Conservation (phyloP, 2,329 filamentous ascomycete genomes). For the Fusarium sp. region DNA sequence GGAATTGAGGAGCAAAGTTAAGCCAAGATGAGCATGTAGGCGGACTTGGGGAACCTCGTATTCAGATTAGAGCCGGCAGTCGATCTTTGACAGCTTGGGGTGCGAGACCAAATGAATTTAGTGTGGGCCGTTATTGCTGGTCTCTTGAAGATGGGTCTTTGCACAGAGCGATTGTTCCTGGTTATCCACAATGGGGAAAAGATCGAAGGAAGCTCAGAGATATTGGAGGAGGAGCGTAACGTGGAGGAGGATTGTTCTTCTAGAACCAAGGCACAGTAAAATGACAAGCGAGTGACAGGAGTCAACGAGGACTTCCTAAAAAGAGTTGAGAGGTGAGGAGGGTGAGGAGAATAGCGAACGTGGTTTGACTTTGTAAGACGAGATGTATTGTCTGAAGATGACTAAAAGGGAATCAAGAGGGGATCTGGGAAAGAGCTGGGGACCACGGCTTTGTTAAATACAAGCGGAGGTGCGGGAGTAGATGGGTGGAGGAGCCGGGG, state of each 20-base stretch:
- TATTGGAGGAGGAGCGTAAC: slow-evolving; percentile 55
- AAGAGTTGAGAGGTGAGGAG: slow-evolving; percentile 53
- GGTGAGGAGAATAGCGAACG: slow-evolving; percentile 62
- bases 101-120: slow-evolving; percentile 26
- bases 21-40: slow-evolving; percentile 24
- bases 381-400: slow-evolving; percentile 46
- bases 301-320: slow-evolving; percentile 79
- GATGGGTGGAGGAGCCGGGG: slow-evolving; percentile 34
- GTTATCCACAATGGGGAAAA: slow-evolving; percentile 35
- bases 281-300: slow-evolving; percentile 83
- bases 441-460: slow-evolving; percentile 51
- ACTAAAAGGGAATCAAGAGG: slow-evolving; percentile 48
- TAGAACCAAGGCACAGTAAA: slow-evolving; percentile 58
- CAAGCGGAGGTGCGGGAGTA: slow-evolving; percentile 44
- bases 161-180: slow-evolving; percentile 38
- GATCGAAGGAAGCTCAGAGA: slow-evolving; percentile 37
- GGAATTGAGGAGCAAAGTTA: slow-evolving; percentile 32
- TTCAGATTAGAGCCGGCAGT: slow-evolving; percentile 30
- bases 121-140: slow-evolving; percentile 24
- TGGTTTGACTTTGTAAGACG: slow-evolving; percentile 50
- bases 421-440: slow-evolving; percentile 47
- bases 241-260: slow-evolving; percentile 34
- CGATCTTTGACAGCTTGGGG: slow-evolving; percentile 24
- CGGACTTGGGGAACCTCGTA: slow-evolving; percentile 31
- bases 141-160: slow-evolving; percentile 37